These are phyloP conservation scores for Globisporangium perplexum DNA, from an alignment of 352 stramenopile genomes.

Conservation along the genomic window DNA sequence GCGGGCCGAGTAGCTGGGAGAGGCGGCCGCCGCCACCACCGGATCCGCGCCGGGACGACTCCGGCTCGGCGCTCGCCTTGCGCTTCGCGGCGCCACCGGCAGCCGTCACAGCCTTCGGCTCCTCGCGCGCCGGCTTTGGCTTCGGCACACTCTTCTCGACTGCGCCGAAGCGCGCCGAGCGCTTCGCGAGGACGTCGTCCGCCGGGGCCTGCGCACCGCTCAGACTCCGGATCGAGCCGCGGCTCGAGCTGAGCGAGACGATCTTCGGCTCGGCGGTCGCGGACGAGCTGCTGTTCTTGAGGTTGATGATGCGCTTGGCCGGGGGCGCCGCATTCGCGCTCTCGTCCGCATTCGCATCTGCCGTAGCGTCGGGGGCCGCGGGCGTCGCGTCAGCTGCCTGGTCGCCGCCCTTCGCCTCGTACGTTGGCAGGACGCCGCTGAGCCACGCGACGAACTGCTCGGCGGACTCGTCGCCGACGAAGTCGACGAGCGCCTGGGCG, in stretches of 20 bases:
- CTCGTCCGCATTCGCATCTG: no score
- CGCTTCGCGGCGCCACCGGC: slow-evolving; percentile 10
- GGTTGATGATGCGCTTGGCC: slow-evolving; percentile 55
- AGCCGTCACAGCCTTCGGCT: slow-evolving; percentile 21
- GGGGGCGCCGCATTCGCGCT: slow-evolving; percentile 2
- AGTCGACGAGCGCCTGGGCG: slow-evolving; percentile 74
- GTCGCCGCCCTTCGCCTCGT: slow-evolving; percentile 25
- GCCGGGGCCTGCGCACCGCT: slow-evolving; percentile 34
- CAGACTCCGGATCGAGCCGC: slow-evolving; percentile 50
- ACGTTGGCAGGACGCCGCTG: slow-evolving; percentile 39
- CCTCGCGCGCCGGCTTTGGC: slow-evolving; percentile 16
- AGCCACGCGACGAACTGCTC: slow-evolving; percentile 74
- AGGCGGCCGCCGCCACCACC: slow-evolving; percentile 32
- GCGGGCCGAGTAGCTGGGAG: slow-evolving; percentile 52
- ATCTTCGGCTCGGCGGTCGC: slow-evolving; percentile 37
- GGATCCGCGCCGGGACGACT: slow-evolving; percentile 7
- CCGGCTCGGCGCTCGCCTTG: slow-evolving; percentile 13
- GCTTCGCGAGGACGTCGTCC: slow-evolving; percentile 53
- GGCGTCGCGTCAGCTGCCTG: slow-evolving; percentile 9
- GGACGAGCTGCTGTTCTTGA: slow-evolving; percentile 39
- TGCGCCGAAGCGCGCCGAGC: slow-evolving; percentile 72
- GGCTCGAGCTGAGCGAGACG: slow-evolving; percentile 31
- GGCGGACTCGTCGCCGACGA: slow-evolving; percentile 75
- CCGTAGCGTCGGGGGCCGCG: slow-evolving; percentile 7
- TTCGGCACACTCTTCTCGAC: slow-evolving; percentile 29